Evolutionary conservation across 345 rosid genomes (phyloP), one percentile per base, ranked within the genome.

Genomic region (Acer saccharum): DNA sequence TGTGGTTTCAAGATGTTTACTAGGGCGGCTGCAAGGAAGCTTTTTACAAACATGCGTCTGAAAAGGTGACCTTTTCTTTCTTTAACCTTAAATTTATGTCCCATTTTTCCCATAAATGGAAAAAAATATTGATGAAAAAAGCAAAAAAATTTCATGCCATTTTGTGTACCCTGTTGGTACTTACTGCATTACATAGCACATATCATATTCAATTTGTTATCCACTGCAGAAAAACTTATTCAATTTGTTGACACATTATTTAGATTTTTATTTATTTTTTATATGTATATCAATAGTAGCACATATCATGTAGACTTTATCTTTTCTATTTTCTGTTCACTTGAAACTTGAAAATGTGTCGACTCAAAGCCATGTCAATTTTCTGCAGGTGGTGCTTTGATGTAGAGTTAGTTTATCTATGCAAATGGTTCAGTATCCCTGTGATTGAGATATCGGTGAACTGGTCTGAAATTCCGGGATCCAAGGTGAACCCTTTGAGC

Each of bases 1-100:
- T 96, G 99, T 87, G 99, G 99, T 70, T 96, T 96, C 83, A 96
- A 96, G 90, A 96, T 96, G 99, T 96, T 96, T 86, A 92, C 98
- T 1, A 88, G 99, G 86, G 92, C 97, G 81, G 98, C 99, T n/a
- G 98, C 97, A 17, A 88, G 94, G 81, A 94, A 85, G 85, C 97
- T 96, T 79, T 96, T 94, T 83, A 84, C 95, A 64, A 96, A 92
- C 83, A 77, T 96, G 74, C 94, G 90, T 60, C 81, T 96, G 81
- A 91, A 91, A 89, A 89, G 99, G 99, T 93, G 84, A 48, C 6
- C 65, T 3, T n/a, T 52, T 55, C 44, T 64, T 8, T 0, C 61
- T 27, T 7, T 5, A 1, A 6, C n/a, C 41, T 20, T n/a, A 17
- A 48, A 65, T 48, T 64, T 0, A 64, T 64, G 12, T 2, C 21